Evolutionary conservation across 108 stramenopile genomes (phyloP).

Genomic region (Skeletonema menzelii): DNA sequence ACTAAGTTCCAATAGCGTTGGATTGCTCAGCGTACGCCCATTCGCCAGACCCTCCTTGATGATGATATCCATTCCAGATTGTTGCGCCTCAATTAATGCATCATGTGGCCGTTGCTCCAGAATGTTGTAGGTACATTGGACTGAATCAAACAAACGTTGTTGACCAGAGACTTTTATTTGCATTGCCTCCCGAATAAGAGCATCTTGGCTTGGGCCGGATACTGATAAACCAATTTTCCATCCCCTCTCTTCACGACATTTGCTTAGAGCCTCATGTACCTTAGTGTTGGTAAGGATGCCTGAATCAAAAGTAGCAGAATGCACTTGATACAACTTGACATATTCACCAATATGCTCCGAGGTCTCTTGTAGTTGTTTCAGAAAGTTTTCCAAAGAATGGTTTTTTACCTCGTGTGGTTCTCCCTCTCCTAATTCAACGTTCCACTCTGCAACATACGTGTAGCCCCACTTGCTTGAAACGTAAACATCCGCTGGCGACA

Average conservation of each 20-base stretch:
- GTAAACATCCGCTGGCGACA: constrained; percentile 52
- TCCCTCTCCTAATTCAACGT: constrained; percentile 56
- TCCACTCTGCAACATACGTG: constrained; percentile 79
- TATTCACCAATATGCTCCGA: constrained; percentile 57
- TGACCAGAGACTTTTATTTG: constrained; percentile 36
- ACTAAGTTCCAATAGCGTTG: constrained; percentile 35
- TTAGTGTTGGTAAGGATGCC: constrained; percentile 59
- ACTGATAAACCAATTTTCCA: constrained; percentile 79
- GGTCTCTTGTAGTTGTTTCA: constrained; percentile 67
- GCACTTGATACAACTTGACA: constrained; percentile 73
- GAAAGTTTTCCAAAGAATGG: constrained; percentile 73
- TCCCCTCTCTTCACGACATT: constrained; percentile 55
- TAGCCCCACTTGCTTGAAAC: constrained; percentile 81
- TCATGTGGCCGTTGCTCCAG: constrained; percentile 64
- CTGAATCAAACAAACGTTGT: constrained; percentile 69
- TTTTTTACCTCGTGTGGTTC: constrained; percentile 82
- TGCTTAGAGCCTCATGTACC: constrained; percentile 59
- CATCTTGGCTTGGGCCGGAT: constrained; percentile 62
- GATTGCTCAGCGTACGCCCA: constrained; percentile 55
- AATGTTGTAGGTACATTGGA: constrained; percentile 83
- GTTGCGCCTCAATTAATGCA: constrained; percentile 56
- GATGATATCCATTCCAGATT: constrained; percentile 71
- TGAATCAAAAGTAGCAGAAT: constrained; percentile 82
- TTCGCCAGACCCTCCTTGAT: constrained; percentile 86
- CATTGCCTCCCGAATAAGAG: constrained; percentile 60